Evolutionary conservation across 768 basidiomycete species (phyloP), one percentile per base, ranked within the genome.

Genomic region (Mycena latifolia): DNA sequence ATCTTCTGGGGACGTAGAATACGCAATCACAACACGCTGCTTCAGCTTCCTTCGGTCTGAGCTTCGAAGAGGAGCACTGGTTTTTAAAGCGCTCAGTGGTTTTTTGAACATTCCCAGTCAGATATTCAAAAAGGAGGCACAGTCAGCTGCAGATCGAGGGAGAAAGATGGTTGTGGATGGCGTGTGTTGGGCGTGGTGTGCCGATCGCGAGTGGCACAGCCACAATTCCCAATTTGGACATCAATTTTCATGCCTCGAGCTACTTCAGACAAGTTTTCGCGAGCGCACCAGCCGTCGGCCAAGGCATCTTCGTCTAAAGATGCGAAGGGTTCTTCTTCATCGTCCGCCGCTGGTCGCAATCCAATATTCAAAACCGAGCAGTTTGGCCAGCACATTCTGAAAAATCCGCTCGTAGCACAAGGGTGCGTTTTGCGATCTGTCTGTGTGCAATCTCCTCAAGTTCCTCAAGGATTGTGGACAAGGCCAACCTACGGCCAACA

Each of bases 311-410:
- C 67, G 9, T 61, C 67, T n/a, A 81, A 84, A 56, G 82, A 83
- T 46, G 74, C 80, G 5, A 81, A 78, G 51, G 75, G 78, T 43
- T 72, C 78, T 5, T 76, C 77, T 8, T 77, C 80, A 2, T 66
- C 75, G 12, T 79, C 83, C 5, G 80, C 81, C 58, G 85, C 86
- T 41, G 81, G 80, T 69, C 87, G 89, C n/a, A 95, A 95, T 73
- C 95, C 95, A 0, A 91, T 96, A 64, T 96, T 95, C 84, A 96
- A 98, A 74, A 98, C 96, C 4, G 93, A 94, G 74, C 86, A 93
- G 70, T 98, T 98, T 71, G 97, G 98, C 24, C 97, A 99, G 77
- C 97, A 99, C 81, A 99, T 99, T 70, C 85, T 99, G 65, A 98
- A 97, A 80, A 99, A 95, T 77, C 92, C 94, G 6, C 86, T 89